Conservation (phyloP, 768 basidiomycete genomes). For the Boletales sp. region DNA sequence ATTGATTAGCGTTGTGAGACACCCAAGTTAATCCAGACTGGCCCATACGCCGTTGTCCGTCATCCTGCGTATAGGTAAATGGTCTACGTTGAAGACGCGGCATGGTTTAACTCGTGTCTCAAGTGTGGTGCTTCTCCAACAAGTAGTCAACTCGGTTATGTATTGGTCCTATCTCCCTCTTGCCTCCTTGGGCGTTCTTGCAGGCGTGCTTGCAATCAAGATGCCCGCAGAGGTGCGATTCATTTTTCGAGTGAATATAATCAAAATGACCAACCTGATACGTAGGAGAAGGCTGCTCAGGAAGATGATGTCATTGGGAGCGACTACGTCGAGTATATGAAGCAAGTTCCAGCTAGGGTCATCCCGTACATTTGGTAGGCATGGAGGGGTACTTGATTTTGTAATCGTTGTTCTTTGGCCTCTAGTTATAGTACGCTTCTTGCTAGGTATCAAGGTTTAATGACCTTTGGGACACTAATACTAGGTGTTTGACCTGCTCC, state of each 20-base stretch:
- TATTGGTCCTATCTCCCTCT: constrained; percentile 37
- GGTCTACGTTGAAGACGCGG: neutral
- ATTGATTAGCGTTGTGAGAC: constrained; percentile 28
- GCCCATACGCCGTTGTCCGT: constrained; percentile 36
- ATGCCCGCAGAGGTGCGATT: constrained; percentile 32
- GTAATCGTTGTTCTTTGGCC: neutral
- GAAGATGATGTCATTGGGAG: constrained; percentile 18
- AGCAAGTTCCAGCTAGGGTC: constrained; percentile 24
- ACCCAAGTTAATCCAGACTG: constrained; percentile 24
- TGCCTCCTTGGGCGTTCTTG: constrained; percentile 20
- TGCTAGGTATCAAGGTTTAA: constrained; percentile 15
- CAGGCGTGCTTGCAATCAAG: constrained; percentile 28
- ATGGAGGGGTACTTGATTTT: neutral
- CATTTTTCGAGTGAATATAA: neutral
- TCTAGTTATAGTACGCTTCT: constrained; percentile 4
- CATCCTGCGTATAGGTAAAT: constrained; percentile 36
- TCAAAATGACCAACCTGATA: neutral
- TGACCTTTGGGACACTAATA: constrained; percentile 32
- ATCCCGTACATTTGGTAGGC: constrained; percentile 32
- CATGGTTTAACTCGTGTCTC: neutral
- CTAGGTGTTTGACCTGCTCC: constrained; percentile 39
- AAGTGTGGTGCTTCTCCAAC: constrained; percentile 25
- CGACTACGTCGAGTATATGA: constrained; percentile 31
- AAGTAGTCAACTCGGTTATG: constrained; percentile 22
- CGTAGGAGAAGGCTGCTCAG: constrained; percentile 29